Percentiles rank a stretch among this genome's conserved stretches.
phyloP scores from a whole-genome alignment of 2,329 filamentous ascomycete genomes.

The Sporothrix pseudoabietina region DNA sequence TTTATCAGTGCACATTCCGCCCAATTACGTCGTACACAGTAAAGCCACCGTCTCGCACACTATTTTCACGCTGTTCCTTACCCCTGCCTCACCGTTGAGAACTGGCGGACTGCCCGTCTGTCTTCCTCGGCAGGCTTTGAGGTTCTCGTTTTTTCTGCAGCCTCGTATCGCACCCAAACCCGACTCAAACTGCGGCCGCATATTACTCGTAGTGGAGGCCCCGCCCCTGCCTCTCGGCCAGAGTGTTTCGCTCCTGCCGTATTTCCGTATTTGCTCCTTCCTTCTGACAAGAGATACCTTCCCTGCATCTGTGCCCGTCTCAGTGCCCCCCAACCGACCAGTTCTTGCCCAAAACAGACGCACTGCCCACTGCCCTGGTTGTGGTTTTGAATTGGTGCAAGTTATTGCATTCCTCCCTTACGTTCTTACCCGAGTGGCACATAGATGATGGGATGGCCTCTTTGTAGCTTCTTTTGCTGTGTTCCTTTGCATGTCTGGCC shows the following conservation, averaged over 20 bases:
- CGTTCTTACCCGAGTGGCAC: not conserved
- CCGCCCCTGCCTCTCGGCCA: constrained; percentile 2
- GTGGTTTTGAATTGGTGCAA: not conserved
- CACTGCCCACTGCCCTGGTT: constrained; percentile 13
- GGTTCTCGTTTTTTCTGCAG: constrained; percentile 2
- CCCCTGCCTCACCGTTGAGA: not conserved
- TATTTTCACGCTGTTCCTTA: not conserved
- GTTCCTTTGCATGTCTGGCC: not conserved
- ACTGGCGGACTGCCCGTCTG: not conserved
- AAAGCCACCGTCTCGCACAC: not conserved
- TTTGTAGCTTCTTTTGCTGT: not conserved
- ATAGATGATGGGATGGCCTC: not conserved
- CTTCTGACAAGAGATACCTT: not conserved
- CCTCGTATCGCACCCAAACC: constrained; percentile 3
- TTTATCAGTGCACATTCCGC: not conserved
- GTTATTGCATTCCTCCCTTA: not conserved
- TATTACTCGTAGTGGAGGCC: not conserved
- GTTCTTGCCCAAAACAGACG: constrained; percentile 14
- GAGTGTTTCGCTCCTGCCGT: constrained; percentile 20
- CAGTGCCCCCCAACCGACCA: not conserved
- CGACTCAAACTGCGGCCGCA: not conserved
- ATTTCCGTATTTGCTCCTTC: constrained; percentile 14
- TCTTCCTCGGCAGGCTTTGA: not conserved
- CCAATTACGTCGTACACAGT: not conserved
- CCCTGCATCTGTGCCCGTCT: constrained; percentile 10